Evolutionary conservation across 169 alveolate species (phyloP).

Genomic region (Babesia bovis): DNA sequence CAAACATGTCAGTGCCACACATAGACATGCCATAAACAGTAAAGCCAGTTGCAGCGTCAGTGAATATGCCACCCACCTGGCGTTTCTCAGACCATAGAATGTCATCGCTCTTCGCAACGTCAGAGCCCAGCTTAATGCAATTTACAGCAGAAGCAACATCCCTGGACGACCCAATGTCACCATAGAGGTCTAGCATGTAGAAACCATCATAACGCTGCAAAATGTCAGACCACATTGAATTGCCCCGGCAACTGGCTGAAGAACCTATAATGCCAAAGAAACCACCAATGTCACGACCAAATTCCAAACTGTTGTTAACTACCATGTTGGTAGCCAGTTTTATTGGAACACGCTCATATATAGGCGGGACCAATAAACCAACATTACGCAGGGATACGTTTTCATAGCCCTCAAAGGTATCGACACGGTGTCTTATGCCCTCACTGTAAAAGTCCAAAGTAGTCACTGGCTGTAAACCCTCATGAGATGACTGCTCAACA

Average conservation of each 20-base stretch:
- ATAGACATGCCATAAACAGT: constrained; percentile 69
- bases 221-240: constrained; percentile 34
- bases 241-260: constrained; percentile 32
- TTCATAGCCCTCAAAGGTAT: constrained; percentile 56
- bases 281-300: constrained; percentile 25
- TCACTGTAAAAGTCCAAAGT: constrained; percentile 28
- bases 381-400: background rate
- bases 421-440: constrained; percentile 14
- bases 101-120: constrained; percentile 1
- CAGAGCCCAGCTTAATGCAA: constrained; percentile 14
- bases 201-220: constrained; percentile 22
- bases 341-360: constrained; percentile 40
- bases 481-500: constrained; percentile 38
- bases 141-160: background rate
- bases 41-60: constrained; percentile 70
- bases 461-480: constrained; percentile 39
- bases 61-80: constrained; percentile 75
- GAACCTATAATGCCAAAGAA: constrained; percentile 51
- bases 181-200: constrained; percentile 50
- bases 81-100: constrained; percentile 74
- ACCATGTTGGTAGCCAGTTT: constrained; percentile 27
- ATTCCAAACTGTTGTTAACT: background rate
- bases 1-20: constrained; percentile 72
- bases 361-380: background rate
- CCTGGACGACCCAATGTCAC: background rate